phyloP scores from a whole-genome alignment of 768 basidiomycete genomes.

The Rhizopogon vulgaris region DNA sequence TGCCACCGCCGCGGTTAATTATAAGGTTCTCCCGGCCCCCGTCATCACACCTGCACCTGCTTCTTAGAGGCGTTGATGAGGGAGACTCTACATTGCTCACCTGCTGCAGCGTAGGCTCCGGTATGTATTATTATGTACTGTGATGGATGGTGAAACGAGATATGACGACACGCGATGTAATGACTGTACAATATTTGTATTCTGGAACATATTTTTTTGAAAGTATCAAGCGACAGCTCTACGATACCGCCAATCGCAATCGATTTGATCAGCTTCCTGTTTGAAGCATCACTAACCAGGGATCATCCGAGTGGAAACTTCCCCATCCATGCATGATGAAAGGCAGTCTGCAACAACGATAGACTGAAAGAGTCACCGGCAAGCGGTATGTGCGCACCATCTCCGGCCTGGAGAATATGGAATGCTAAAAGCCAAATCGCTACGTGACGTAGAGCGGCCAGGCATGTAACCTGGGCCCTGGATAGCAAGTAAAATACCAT shows the following conservation, averaged over 20 bases:
- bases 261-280: neutral
- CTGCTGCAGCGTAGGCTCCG: neutral
- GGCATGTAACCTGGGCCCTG: no score
- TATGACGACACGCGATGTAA: neutral
- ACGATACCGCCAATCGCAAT: neutral
- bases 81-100: neutral
- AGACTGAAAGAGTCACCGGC: neutral
- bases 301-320: constrained; percentile 19
- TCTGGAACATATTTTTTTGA: neutral
- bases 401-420: constrained; percentile 40
- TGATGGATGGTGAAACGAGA: neutral
- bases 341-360: constrained; percentile 27
- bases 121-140: neutral
- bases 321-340: constrained; percentile 49
- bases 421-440: constrained; percentile 39
- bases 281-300: neutral
- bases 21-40: neutral
- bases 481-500: constrained; percentile 13
- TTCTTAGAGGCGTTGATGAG: neutral
- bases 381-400: constrained; percentile 25
- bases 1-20: neutral
- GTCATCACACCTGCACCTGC: constrained; percentile 3
- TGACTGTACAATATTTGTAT: neutral
- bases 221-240: neutral
- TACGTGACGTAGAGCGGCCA: constrained; percentile 7